These are phyloP conservation scores for Escovopsis sp. DNA, from an alignment of 2,329 filamentous ascomycete genomes.

Conservation along the genomic window DNA sequence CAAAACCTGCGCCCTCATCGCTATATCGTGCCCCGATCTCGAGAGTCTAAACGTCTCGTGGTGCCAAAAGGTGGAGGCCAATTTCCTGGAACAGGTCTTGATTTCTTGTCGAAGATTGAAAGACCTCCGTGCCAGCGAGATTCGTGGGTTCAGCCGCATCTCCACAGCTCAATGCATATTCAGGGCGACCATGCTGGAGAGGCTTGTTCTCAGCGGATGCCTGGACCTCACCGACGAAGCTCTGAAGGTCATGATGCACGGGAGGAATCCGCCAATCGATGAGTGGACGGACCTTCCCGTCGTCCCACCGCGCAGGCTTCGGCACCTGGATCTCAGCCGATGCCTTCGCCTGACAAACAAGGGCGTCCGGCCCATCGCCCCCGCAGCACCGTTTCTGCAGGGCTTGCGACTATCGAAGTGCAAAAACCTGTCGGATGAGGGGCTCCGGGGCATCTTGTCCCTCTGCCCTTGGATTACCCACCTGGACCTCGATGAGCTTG, in stretches of 20 bases:
- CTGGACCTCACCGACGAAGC: conserved; percentile 61
- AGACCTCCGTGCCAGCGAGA: conserved; percentile 70
- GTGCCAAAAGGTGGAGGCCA: conserved; percentile 74
- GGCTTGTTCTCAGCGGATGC: conserved; percentile 70
- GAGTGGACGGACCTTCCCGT: conserved; percentile 61
- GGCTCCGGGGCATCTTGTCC: conserved; percentile 56
- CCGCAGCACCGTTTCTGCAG: conserved; percentile 65
- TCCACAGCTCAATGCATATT: conserved; percentile 63
- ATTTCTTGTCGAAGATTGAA: conserved; percentile 56
- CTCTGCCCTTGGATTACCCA: conserved; percentile 67
- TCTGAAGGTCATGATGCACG: conserved; percentile 60
- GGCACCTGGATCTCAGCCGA: conserved; percentile 71
- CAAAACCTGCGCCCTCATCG: conserved; percentile 72
- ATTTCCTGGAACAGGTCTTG: conserved; percentile 58
- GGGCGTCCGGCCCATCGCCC: conserved; percentile 55
- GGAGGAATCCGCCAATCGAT: conserved; percentile 62
- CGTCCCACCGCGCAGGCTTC: conserved; percentile 62
- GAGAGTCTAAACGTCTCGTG: conserved; percentile 81
- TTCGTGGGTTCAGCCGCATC: conserved; percentile 61
- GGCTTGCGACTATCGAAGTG: conserved; percentile 74
- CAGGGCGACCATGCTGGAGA: conserved; percentile 63
- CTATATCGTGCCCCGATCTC: conserved; percentile 64
- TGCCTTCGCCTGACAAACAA: conserved; percentile 58
- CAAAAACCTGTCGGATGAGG: conserved; percentile 54
- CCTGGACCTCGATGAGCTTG: conserved; percentile 77